Conservation (phyloP, 1,284 basidiomycete genomes). For the Ceratobasidium theobromae region DNA sequence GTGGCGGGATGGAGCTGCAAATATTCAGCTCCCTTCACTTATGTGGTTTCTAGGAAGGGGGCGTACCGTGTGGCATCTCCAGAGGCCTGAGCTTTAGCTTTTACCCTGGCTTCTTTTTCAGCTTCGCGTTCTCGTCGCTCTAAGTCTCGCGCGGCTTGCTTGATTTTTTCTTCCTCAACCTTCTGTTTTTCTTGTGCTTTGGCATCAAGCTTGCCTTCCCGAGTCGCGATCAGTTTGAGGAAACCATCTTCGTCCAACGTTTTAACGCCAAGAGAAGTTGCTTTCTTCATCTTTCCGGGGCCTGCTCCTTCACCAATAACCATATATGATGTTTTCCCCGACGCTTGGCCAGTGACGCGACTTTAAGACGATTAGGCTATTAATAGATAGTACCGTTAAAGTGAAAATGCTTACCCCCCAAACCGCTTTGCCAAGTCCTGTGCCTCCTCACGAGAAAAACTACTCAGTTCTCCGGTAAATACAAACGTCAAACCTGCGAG, state of each 20-base stretch:
- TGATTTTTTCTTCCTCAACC: constrained; percentile 77
- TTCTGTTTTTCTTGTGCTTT: constrained; percentile 80
- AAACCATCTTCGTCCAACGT: constrained; percentile 90
- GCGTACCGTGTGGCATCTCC: background rate
- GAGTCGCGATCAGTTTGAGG: constrained; percentile 74
- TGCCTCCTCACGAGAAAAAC: constrained; percentile 87
- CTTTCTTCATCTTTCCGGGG: constrained; percentile 79
- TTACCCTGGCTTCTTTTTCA: constrained; percentile 45
- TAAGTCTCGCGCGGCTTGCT: constrained; percentile 73
- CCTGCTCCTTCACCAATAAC: constrained; percentile 89
- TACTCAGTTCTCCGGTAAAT: constrained; percentile 91
- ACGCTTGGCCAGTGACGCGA: constrained; percentile 84
- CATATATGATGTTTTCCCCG: constrained; percentile 88
- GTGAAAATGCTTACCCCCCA: constrained; percentile 65
- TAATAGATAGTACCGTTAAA: constrained; percentile 23
- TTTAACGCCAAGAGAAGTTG: constrained; percentile 74
- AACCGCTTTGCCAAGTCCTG: constrained; percentile 88
- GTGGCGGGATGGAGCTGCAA: constrained; percentile 41
- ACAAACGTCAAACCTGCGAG: constrained; percentile 89
- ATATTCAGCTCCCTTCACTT: background rate
- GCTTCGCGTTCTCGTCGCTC: constrained; percentile 64
- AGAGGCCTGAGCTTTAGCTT: constrained; percentile 14
- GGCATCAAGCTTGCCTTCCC: constrained; percentile 61
- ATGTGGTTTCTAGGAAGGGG: background rate
- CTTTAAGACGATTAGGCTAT: constrained; percentile 47